Conservation (phyloP, 768 basidiomycete genomes). For the Mycena epipterygia region DNA sequence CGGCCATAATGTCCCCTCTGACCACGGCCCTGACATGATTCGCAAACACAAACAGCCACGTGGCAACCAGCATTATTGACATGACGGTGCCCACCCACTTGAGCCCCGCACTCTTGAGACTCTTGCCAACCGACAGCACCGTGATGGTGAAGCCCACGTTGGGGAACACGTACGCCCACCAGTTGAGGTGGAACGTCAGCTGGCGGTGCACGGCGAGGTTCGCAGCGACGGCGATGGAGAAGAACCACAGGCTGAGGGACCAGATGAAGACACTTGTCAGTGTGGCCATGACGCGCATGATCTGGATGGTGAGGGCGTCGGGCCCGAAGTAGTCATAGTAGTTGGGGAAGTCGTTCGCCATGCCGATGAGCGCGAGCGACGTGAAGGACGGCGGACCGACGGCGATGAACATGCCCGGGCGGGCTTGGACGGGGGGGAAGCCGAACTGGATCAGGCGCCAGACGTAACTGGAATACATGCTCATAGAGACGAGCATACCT, state of each 20-base stretch:
- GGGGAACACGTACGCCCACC: constrained; percentile 18
- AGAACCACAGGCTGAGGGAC: constrained; percentile 11
- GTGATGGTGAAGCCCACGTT: constrained; percentile 17
- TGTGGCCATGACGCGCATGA: not conserved
- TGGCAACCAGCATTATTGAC: not conserved
- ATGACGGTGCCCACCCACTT: constrained; percentile 12
- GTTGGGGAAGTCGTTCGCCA: constrained; percentile 3
- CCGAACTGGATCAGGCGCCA: constrained; percentile 14
- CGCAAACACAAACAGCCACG: not conserved
- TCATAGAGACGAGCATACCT: constrained; percentile 10
- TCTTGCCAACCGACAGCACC: constrained; percentile 5
- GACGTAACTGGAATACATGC: constrained; percentile 14
- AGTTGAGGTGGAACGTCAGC: constrained; percentile 8
- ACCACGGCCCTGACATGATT: constrained; percentile 3
- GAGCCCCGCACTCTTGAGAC: not conserved
- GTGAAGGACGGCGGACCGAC: constrained; percentile 14
- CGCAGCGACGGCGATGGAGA: constrained; percentile 7
- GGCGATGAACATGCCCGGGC: constrained; percentile 20
- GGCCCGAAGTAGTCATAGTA: not conserved
- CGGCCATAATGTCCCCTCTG: too few species aligned
- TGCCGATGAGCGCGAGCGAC: constrained; percentile 8
- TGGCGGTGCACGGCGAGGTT: not conserved
- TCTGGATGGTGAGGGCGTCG: not conserved
- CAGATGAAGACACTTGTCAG: constrained; percentile 2
- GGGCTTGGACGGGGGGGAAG: not conserved